phyloP scores from a whole-genome alignment of 2,329 filamentous ascomycete genomes.

The Exophiala sp. region DNA sequence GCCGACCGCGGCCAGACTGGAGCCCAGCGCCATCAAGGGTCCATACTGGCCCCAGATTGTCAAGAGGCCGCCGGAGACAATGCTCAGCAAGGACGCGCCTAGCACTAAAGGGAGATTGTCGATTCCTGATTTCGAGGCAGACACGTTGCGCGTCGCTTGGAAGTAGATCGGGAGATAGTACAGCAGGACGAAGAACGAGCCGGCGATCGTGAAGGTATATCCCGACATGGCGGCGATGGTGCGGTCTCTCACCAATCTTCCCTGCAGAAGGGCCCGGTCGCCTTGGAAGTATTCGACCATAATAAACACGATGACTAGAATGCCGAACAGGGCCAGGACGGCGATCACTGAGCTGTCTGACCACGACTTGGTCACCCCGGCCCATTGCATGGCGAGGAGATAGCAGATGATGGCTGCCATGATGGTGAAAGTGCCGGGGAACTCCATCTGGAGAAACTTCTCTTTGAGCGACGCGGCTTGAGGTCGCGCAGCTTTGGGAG shows the following conservation, averaged over 20 bases:
- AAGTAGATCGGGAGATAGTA: constrained; percentile 49
- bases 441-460: constrained; percentile 44
- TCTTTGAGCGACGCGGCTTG: constrained; percentile 30
- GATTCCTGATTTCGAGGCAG: constrained; percentile 37
- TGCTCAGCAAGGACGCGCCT: constrained; percentile 32
- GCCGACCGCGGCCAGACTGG: constrained; percentile 30
- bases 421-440: constrained; percentile 38
- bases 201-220: constrained; percentile 36
- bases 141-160: constrained; percentile 37
- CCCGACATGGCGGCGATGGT: constrained; percentile 34
- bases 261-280: constrained; percentile 39
- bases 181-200: constrained; percentile 36
- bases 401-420: constrained; percentile 39
- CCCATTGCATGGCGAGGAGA: constrained; percentile 46
- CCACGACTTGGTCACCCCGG: constrained; percentile 38
- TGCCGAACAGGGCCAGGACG: constrained; percentile 40
- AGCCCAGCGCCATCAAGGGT: constrained; percentile 30
- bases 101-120: constrained; percentile 42
- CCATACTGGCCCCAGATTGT: constrained; percentile 29
- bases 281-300: constrained; percentile 35
- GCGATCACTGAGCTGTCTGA: constrained; percentile 41
- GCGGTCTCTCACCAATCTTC: constrained; percentile 37
- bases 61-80: constrained; percentile 34
- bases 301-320: constrained; percentile 36
- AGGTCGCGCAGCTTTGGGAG: constrained; percentile 27